These are phyloP conservation scores for Cryphonectria naterciae DNA, from an alignment of 2,329 filamentous ascomycete species.

Conservation along the genomic window DNA sequence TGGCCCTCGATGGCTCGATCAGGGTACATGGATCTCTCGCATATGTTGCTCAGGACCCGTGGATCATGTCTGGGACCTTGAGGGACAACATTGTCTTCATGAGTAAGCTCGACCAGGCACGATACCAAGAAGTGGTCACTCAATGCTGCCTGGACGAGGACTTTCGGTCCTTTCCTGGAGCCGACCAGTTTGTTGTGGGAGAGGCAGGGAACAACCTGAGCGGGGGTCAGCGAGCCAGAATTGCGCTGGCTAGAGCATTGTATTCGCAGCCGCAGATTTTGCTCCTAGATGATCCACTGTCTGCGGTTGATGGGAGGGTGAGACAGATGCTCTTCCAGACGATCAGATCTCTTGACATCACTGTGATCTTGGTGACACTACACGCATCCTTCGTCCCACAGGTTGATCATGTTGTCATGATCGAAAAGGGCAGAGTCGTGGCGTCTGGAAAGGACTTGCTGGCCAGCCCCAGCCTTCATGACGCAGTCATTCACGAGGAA, in stretches of 20 bases:
- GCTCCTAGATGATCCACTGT: constrained; percentile 17
- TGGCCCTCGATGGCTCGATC: constrained; percentile 5
- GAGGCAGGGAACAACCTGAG: constrained; percentile 16
- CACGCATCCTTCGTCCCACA: constrained; percentile 15
- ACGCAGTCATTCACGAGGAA: constrained; percentile 10
- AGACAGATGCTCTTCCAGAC: constrained; percentile 11
- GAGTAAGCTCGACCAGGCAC: constrained; percentile 5
- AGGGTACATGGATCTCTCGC: constrained; percentile 1
- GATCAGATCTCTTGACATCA: background rate
- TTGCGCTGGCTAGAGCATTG: constrained; percentile 16
- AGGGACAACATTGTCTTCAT: constrained; percentile 19
- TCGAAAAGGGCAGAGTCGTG: constrained; percentile 6
- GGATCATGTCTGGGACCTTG: constrained; percentile 16
- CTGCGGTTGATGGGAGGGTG: constrained; percentile 13
- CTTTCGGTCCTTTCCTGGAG: constrained; percentile 14
- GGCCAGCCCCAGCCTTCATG: background rate
- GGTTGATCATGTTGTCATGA: constrained; percentile 12
- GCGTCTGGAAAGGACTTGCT: constrained; percentile 1
- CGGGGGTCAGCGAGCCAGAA: constrained; percentile 13
- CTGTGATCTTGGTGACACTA: constrained; percentile 14
- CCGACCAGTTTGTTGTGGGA: constrained; percentile 12
- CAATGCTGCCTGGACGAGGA: constrained; percentile 11
- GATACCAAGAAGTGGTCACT: constrained; percentile 4
- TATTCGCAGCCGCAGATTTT: constrained; percentile 11
- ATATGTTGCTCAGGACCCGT: constrained; percentile 16